These are phyloP conservation scores for Pseudocercospora fuligena DNA, from an alignment of 2,329 filamentous ascomycete species.

Conservation along the genomic window DNA sequence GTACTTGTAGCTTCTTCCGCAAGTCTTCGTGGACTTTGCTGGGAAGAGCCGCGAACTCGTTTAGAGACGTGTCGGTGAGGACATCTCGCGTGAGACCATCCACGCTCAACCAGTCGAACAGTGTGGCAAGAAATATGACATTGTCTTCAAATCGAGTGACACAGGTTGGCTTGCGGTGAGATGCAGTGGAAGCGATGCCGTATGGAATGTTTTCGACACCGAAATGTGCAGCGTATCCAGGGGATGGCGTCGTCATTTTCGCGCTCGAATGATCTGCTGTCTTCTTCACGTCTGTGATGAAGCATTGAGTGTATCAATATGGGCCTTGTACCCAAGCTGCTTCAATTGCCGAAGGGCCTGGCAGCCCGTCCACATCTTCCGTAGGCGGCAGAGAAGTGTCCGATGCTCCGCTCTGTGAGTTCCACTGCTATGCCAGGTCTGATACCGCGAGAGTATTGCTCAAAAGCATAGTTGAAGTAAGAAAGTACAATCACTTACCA, in stretches of 20 bases:
- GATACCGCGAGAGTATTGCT: not conserved
- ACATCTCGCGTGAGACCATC: constrained; percentile 28
- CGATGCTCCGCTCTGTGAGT: not conserved
- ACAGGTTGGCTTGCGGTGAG: constrained; percentile 47
- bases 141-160: constrained; percentile 58
- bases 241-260: constrained; percentile 24
- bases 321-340: too few relatives aligned
- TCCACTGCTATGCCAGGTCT: not conserved
- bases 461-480: too few relatives aligned
- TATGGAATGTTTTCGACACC: constrained; percentile 60
- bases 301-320: too few relatives aligned
- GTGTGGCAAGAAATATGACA: constrained; percentile 55
- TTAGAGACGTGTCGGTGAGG: constrained; percentile 48
- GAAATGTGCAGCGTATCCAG: constrained; percentile 48
- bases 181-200: constrained; percentile 53
- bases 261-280: not conserved
- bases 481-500: not conserved
- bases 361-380: constrained; percentile 18
- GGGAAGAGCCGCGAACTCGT: constrained; percentile 55
- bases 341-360: too few relatives aligned
- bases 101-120: constrained; percentile 10
- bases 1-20: constrained; percentile 45
- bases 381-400: constrained; percentile 1
- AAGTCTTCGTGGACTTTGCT: constrained; percentile 41
- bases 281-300: too few relatives aligned